Evolutionary conservation across 2,329 filamentous ascomycete species (phyloP), one percentile per base, ranked within the genome.

Genomic region (Septoria linicola): DNA sequence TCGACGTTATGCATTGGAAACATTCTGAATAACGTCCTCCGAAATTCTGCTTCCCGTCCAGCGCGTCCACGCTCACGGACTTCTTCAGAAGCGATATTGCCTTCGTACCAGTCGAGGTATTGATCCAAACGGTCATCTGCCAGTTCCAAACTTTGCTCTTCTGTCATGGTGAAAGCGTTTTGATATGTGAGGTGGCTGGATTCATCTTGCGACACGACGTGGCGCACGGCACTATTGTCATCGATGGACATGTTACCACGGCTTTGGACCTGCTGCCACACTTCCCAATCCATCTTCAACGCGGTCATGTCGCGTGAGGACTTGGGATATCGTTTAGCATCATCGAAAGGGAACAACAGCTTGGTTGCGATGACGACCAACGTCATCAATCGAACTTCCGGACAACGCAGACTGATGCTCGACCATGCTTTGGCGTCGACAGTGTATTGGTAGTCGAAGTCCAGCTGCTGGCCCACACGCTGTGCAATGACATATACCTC

Each of bases 81-180:
- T 44, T 70, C 67, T 49, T 78, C 73, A 55, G 76, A 73, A 39
- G 81, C 68, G 75, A 83, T 88, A 37, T 78, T 85, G 51, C 77
- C 76, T 64, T 88, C 83, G 65, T 87, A 91, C 83, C 87, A 93
- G 68, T 89, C 81, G 69, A 95, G 76, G 63, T 90, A 92, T 53
- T 86, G 80, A 62, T 91, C 87, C 31, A 92, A 72, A 56, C 86
- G 78, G 17, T 76, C 70, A 4, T 76, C 70, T 2, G 72, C 75
- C 80, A 91, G 84, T 1, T 72, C 67, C 34, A 84, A 76, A 7
- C 88, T 78, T 59, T 89, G 80, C 3, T 73, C 71, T 49, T 87
- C 83, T 4, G 75, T 79, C 17, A 86, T 67, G 69, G 63, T 82
- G 76, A 59, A 77, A 66, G 66, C 72, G 67, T 69, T 72, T 68